phyloP scores from a whole-genome alignment of 148 eudicot species.

The Linanthus parryae region DNA sequence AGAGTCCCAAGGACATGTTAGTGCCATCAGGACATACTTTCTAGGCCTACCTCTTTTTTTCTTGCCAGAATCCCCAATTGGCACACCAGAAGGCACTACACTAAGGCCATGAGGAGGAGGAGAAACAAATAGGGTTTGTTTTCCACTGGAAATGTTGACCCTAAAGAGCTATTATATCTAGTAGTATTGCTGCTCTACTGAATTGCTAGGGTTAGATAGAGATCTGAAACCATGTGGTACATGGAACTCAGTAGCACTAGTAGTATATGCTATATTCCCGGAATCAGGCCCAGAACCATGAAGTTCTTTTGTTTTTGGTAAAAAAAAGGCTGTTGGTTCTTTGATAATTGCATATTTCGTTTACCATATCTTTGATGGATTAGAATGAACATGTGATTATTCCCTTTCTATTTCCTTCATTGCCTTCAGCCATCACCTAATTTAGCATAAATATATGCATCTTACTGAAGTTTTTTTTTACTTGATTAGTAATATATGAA shows the following conservation, averaged over 20 bases:
- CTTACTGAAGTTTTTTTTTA: no score
- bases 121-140: slow-evolving; percentile 29
- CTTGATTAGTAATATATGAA: background rate
- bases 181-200: slow-evolving; percentile 8
- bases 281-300: slow-evolving; percentile 13
- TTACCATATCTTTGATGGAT: no score
- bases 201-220: slow-evolving; percentile 13
- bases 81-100: slow-evolving; percentile 41
- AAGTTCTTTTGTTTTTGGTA: no score
- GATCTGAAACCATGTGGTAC: slow-evolving; percentile 13
- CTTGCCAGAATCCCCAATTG: no score
- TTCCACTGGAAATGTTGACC: slow-evolving; percentile 36
- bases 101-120: slow-evolving; percentile 40
- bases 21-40: slow-evolving; percentile 85
- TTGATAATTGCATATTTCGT: no score
- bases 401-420: no score
- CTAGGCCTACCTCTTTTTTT: slow-evolving; percentile 99
- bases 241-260: no score
- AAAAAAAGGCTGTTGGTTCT: no score
- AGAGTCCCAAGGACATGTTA: slow-evolving; percentile 50
- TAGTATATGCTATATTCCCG: slow-evolving; percentile 3
- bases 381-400: no score
- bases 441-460: no score
- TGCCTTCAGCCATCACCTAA: no score
- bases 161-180: slow-evolving; percentile 22